These are phyloP conservation scores for Phyllosticta paracitricarpa DNA, from an alignment of 2,329 filamentous ascomycete genomes.

Conservation along the genomic window DNA sequence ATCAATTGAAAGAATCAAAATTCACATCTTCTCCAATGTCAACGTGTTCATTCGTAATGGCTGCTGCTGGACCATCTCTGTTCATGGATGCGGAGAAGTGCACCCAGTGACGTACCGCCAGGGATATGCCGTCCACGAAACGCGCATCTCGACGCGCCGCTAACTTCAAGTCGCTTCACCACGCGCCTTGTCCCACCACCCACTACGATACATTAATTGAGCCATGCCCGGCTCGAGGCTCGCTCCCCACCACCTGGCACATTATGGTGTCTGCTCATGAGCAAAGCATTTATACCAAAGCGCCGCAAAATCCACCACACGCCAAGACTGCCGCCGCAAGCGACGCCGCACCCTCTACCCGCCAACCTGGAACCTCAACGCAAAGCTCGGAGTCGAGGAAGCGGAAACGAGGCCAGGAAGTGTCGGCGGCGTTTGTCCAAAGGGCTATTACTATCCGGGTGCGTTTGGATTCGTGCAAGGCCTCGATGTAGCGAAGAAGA, in stretches of 20 bases:
- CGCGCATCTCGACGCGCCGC: conserved; percentile 1
- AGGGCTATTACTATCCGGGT: conserved; percentile 8
- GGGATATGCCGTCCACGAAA: conserved; percentile 5
- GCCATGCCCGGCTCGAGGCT: conserved; percentile 5
- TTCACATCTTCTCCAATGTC: background rate
- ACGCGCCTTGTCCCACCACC: background rate
- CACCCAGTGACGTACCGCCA: background rate
- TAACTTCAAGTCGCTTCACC: background rate
- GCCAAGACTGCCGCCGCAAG: background rate
- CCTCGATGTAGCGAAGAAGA: background rate
- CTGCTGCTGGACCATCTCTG: background rate
- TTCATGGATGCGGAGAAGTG: background rate
- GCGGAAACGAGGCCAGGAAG: conserved; percentile 4
- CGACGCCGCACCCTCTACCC: background rate
- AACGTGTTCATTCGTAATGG: background rate
- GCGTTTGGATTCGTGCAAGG: background rate
- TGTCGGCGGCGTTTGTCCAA: background rate
- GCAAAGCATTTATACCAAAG: background rate
- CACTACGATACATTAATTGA: background rate
- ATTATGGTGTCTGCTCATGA: conserved; percentile 10
- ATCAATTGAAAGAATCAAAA: background rate
- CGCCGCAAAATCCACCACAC: background rate
- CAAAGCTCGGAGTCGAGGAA: background rate
- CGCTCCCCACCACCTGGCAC: conserved; percentile 3
- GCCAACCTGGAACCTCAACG: background rate